phyloP scores from a whole-genome alignment of 1,284 basidiomycete species.

The Tylopilus sp. region DNA sequence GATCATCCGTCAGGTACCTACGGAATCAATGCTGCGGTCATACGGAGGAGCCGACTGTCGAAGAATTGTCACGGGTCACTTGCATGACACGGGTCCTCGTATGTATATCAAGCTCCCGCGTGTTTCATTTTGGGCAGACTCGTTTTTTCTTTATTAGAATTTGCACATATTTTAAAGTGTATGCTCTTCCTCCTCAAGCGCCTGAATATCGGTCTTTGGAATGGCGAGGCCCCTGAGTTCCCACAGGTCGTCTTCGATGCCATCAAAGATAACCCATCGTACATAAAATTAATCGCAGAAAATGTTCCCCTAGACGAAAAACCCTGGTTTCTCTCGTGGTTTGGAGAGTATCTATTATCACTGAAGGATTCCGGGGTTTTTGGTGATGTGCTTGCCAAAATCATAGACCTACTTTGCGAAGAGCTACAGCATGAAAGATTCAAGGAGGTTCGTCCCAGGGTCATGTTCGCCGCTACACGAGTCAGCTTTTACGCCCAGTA shows the following conservation, averaged over 20 bases:
- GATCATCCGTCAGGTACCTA: conserved; percentile 52
- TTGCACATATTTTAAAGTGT: conserved; percentile 56
- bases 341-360: conserved; percentile 53
- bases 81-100: conserved; percentile 62
- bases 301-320: conserved; percentile 34
- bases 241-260: conserved; percentile 74
- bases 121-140: not conserved
- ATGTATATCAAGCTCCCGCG: conserved; percentile 33
- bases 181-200: conserved; percentile 53
- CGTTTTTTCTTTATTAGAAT: conserved; percentile 46
- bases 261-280: conserved; percentile 74
- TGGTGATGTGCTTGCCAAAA: conserved; percentile 62
- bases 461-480: conserved; percentile 55
- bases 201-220: conserved; percentile 57
- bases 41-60: conserved; percentile 43
- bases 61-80: conserved; percentile 51
- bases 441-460: conserved; percentile 49
- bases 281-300: conserved; percentile 47
- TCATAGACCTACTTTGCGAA: conserved; percentile 67
- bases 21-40: conserved; percentile 38
- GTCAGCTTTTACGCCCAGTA: conserved; percentile 42
- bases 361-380: conserved; percentile 51
- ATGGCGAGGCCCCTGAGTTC: conserved; percentile 58
- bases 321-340: conserved; percentile 51
- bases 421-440: conserved; percentile 75